A percentile compares a stretch with the other conserved stretches of the same genome.
Conservation (phyloP, 768 basidiomycete genomes). For the Leucocoprinus leucothites region DNA sequence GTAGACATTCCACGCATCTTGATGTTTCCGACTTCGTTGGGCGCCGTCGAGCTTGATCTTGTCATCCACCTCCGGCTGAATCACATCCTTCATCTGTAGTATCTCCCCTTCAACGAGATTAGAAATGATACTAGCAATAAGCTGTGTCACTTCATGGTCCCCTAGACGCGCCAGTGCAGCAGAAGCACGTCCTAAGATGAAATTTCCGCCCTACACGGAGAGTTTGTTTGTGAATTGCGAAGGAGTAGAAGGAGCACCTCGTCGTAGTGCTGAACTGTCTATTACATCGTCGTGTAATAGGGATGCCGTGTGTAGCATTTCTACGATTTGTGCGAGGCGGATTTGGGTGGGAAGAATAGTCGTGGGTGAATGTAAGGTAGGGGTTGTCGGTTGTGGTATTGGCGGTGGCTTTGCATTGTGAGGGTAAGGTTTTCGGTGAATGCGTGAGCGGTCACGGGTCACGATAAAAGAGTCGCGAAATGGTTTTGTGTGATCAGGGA, state of each 20-base stretch:
- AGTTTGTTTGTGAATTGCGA: constrained; percentile 87
- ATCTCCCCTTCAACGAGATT: constrained; percentile 95
- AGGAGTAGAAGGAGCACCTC: constrained; percentile 77
- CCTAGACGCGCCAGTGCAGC: too few relatives aligned
- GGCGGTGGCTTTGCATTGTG: constrained; percentile 16
- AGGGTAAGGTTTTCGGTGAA: constrained; percentile 27
- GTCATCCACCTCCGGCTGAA: constrained; percentile 29
- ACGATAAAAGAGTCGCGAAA: constrained; percentile 47
- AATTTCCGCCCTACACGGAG: constrained; percentile 79
- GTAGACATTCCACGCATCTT: constrained; percentile 73
- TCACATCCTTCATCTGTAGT: constrained; percentile 68
- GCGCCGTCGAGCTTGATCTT: constrained; percentile 15
- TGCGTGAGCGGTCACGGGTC: constrained; percentile 24
- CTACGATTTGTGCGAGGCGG: constrained; percentile 91
- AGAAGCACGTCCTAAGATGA: too few relatives aligned
- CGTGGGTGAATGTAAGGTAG: constrained; percentile 9
- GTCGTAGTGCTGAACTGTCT: constrained; percentile 75
- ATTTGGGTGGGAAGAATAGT: constrained; percentile 76
- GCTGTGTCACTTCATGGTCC: too few relatives aligned
- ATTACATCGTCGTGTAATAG: constrained; percentile 96
- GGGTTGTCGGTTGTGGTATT: constrained; percentile 10
- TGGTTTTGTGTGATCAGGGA: constrained; percentile 57
- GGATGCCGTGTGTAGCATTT: constrained; percentile 96
- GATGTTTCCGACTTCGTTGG: constrained; percentile 20
- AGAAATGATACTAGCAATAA: constrained; percentile 76